A percentile compares a stretch with the other conserved stretches of the same genome.
Conservation (phyloP, 176 grass and related monocot species). For the Lolium perenne region DNA sequence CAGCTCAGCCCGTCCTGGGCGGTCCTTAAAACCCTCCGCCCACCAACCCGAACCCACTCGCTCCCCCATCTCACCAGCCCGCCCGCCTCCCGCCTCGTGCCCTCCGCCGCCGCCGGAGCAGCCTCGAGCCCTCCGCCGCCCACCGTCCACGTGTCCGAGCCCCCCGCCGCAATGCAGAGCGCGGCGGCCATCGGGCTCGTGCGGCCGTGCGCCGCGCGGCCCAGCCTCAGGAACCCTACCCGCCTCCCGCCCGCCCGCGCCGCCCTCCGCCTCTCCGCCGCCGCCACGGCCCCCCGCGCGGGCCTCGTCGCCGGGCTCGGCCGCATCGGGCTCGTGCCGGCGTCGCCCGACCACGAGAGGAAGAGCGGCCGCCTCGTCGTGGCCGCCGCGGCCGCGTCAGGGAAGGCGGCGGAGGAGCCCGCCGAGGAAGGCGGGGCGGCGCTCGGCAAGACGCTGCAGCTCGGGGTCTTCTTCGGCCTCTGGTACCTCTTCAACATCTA, state of each 20-base stretch:
- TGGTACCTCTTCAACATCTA: conserved; percentile 95
- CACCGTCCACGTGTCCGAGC: background rate
- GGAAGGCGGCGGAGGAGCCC: background rate
- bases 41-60: conserved; percentile 15
- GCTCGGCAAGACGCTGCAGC: conserved; percentile 58
- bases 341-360: conserved; percentile 28
- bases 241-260: background rate
- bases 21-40: conserved; percentile 12
- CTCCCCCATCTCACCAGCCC: conserved; percentile 16
- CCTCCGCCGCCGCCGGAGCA: conserved; percentile 45
- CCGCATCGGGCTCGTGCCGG: conserved; percentile 46
- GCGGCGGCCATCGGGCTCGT: conserved; percentile 52
- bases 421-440: conserved; percentile 29
- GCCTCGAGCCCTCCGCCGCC: conserved; percentile 40
- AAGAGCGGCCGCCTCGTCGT: conserved; percentile 9
- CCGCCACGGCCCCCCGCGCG: background rate
- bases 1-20: conserved; percentile 12
- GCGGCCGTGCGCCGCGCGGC: conserved; percentile 46
- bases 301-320: background rate
- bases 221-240: conserved; percentile 17
- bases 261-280: conserved; percentile 9
- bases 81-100: conserved; percentile 39
- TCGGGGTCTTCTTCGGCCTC: conserved; percentile 66
- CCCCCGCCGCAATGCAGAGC: conserved; percentile 48
- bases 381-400: conserved; percentile 5